phyloP scores from a whole-genome alignment of 148 eudicot genomes.

The Nepenthes mirabilis region DNA sequence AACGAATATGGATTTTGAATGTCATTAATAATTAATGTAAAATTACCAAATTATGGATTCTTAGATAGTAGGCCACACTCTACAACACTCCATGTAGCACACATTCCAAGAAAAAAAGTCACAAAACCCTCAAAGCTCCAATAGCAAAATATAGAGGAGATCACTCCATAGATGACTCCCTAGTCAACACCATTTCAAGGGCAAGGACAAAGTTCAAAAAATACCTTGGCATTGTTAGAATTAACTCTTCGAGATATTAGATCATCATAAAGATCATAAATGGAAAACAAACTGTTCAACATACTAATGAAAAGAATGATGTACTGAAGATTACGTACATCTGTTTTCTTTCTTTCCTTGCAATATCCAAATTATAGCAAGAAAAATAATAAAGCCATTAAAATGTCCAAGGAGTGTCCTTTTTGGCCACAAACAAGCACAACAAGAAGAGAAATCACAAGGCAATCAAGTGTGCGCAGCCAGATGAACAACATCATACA shows the following conservation, averaged over 20 bases:
- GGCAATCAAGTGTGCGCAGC: too few species aligned
- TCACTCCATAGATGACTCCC: constrained; percentile 78
- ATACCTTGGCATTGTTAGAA: constrained; percentile 94
- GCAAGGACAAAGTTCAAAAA: constrained; percentile 93
- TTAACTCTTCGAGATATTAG: constrained; percentile 85
- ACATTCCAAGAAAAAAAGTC: too few species aligned
- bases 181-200: constrained; percentile 87
- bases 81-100: too few species aligned
- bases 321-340: constrained; percentile 65
- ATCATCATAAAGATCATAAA: constrained; percentile 88
- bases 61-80: too few species aligned
- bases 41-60: too few species aligned
- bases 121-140: too few species aligned
- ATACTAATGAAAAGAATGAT: constrained; percentile 91
- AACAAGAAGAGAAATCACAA: too few species aligned
- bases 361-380: constrained; percentile 72
- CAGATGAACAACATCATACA: too few species aligned
- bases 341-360: constrained; percentile 61
- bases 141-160: constrained; percentile 2
- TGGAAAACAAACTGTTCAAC: constrained; percentile 90
- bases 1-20: too few species aligned
- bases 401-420: too few species aligned
- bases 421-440: too few species aligned
- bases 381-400: constrained; percentile 67
- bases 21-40: too few species aligned